Conservation (phyloP, 768 basidiomycete genomes). For the Rhodotorula toruloides region DNA sequence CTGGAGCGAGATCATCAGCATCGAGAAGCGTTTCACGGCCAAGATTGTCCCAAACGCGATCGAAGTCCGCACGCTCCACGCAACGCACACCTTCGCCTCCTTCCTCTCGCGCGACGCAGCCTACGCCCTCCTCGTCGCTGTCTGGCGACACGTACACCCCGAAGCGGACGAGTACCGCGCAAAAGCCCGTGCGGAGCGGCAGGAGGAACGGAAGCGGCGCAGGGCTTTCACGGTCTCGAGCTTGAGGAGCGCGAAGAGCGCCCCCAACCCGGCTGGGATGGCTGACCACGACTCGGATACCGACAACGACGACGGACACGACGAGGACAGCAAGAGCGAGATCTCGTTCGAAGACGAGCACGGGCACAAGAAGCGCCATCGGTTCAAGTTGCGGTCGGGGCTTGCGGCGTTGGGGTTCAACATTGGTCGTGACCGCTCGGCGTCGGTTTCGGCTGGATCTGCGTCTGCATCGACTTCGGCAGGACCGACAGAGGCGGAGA, state of each 20-base stretch:
- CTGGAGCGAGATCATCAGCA: slow-evolving; percentile 72
- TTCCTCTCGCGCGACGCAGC: slow-evolving; percentile 91
- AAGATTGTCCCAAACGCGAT: slow-evolving; percentile 96
- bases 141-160: slow-evolving; percentile 83
- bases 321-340: slow-evolving; percentile 23
- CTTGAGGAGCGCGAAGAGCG: neutral
- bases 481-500: slow-evolving; percentile 33
- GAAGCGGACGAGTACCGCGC: slow-evolving; percentile 46
- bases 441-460: neutral
- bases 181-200: neutral
- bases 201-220: too few relatives aligned
- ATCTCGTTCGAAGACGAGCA: slow-evolving; percentile 33
- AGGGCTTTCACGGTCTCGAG: neutral
- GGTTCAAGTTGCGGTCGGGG: slow-evolving; percentile 11
- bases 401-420: neutral
- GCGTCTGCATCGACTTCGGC: neutral
- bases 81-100: slow-evolving; percentile 73
- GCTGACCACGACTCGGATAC: slow-evolving; percentile 1
- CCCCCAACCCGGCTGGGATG: neutral
- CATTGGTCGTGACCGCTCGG: neutral
- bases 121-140: slow-evolving; percentile 85
- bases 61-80: slow-evolving; percentile 52
- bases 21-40: slow-evolving; percentile 96
- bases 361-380: slow-evolving; percentile 31
- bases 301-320: neutral